Evolutionary conservation across 2,329 filamentous ascomycete species (phyloP), one percentile per base, ranked within the genome.

Genomic region (Emergomyces pasteurianus): DNA sequence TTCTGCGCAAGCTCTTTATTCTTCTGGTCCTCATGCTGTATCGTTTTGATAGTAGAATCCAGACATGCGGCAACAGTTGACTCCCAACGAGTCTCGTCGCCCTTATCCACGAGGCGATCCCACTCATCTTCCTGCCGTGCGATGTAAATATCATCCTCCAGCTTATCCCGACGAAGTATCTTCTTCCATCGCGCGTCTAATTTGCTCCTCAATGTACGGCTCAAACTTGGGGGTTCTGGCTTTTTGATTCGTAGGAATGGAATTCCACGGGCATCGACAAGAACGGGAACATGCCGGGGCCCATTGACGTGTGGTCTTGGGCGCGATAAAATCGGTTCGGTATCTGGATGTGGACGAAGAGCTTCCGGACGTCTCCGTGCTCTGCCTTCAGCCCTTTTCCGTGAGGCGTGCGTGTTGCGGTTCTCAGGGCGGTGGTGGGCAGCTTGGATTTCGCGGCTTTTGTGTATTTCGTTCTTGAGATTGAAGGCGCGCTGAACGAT

Each of bases 181-280:
- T 68, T 65, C 10, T 69, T 70, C 67, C 70, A 70, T 23, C 75
- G 71, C 23, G 66, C 71, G 10, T 67, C 66, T 21, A 75, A 67
- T 57, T 75, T 75, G 36, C 64, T 67, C 53, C 69, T 69, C 59
- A 78, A 67, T 1, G 75, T 67, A 4, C 70, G 65, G 54, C 73
- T 76, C 28, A 78, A 62, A 58, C 69, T 71, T 62, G 67, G 69
- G 9, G 76, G 75, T 58, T 77, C 74, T 1, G 76, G 76, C 55
- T 78, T 78, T 58, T 76, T 75, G 58, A 77, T 75, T 56, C 75
- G 73, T 54, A 78, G 65, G 50, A 77, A 73, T 2, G 76, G 75
- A 12, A 78, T 60, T 16, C 75, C 75, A 8, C 74, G 71, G 14
- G 75, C 75, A 64, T 70, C 74, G 46, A 77, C 74, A 14, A 78